Percentiles rank a stretch among this genome's conserved stretches.
These are phyloP conservation scores for Yamadazyma friedrichii DNA, from an alignment of 1,139 yeast genomes.

Conservation along the genomic window DNA sequence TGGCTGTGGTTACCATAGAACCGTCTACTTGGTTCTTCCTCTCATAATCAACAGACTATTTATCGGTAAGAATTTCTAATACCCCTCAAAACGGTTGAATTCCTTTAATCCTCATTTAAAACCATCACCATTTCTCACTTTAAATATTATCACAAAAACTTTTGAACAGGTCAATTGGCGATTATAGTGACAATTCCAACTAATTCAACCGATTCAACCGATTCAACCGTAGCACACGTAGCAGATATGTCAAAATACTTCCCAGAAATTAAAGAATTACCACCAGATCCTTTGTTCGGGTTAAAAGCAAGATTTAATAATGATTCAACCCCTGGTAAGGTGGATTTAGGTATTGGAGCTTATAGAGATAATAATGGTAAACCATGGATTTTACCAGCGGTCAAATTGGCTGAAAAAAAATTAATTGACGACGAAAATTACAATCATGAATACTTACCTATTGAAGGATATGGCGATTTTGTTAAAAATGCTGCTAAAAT, in stretches of 20 bases:
- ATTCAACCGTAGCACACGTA: too few relatives aligned
- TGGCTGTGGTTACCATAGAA: too few relatives aligned
- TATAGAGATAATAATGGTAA: constrained; percentile 90
- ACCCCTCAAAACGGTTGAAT: too few relatives aligned
- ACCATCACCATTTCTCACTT: not conserved
- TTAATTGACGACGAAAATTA: constrained; percentile 50
- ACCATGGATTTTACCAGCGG: constrained; percentile 93
- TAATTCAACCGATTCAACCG: not conserved
- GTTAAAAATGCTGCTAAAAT: constrained; percentile 74
- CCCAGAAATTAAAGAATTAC: constrained; percentile 55
- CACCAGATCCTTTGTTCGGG: constrained; percentile 81
- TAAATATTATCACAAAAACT: not conserved
- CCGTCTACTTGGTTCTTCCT: too few relatives aligned
- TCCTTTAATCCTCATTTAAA: not conserved
- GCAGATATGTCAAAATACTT: constrained; percentile 23
- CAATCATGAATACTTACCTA: constrained; percentile 91
- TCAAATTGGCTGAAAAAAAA: constrained; percentile 65
- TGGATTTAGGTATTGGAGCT: constrained; percentile 94
- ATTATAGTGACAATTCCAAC: not conserved
- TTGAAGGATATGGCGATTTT: constrained; percentile 73
- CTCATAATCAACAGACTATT: too few relatives aligned
- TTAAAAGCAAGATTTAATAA: constrained; percentile 71
- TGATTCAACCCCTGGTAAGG: constrained; percentile 67
- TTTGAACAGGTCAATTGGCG: not conserved
- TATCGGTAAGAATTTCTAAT: too few relatives aligned